phyloP scores from a whole-genome alignment of 176 grass and related monocot species.

The Alopecurus myosuroides region DNA sequence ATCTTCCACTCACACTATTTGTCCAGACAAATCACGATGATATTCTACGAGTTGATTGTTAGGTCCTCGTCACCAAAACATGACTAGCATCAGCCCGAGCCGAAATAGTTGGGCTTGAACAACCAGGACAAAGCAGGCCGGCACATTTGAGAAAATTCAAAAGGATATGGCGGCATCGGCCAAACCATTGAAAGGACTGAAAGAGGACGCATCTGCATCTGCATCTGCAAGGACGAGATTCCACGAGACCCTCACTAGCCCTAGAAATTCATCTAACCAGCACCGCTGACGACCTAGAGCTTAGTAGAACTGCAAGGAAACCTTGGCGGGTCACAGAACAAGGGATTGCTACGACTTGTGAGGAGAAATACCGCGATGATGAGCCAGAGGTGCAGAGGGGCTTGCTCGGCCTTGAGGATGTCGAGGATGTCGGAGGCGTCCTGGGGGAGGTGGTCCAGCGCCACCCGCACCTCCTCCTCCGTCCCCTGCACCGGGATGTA shows the following conservation, averaged over 20 bases:
- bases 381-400: slow-evolving; percentile 90
- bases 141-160: not conserved
- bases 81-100: not conserved
- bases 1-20: not conserved
- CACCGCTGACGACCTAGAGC: not conserved
- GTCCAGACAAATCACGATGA: not conserved
- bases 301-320: not conserved
- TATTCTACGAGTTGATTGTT: not conserved
- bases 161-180: not conserved
- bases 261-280: not conserved
- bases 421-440: slow-evolving; percentile 93
- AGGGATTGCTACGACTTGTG: not conserved
- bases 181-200: not conserved
- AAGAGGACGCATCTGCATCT: not conserved
- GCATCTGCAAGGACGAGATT: not conserved
- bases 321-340: not conserved
- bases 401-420: slow-evolving; percentile 97
- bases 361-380: slow-evolving; percentile 65
- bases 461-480: slow-evolving; percentile 92
- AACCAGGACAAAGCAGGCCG: not conserved
- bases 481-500: slow-evolving; percentile 98
- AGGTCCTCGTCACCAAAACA: not conserved
- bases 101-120: not conserved
- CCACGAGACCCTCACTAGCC: not conserved
- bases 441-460: slow-evolving; percentile 72